Base-by-base conservation (phyloP, 2,329 filamentous ascomycete genomes). In the Alternaria alternata region DNA sequence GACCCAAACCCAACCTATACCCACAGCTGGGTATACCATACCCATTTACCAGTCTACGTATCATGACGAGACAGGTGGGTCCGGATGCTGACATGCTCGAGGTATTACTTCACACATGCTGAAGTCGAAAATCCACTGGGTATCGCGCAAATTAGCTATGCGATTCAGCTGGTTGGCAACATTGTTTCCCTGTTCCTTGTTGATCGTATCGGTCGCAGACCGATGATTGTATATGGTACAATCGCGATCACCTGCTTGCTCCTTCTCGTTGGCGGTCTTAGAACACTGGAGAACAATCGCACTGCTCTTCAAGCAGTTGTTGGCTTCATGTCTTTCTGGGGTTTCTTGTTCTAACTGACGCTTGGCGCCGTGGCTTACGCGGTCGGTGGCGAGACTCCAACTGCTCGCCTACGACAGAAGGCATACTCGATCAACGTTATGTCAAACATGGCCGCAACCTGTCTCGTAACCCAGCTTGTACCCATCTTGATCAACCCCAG, bases 361-460 rank as follows among this genome's bases (percentile, higher is more conserved):
- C 91, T 96, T 41, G 93, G 93, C 30, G 93, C 92, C 0, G 91
- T 95, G 7, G 92, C 90, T 77, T 96, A 94, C 80, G 93, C 91
- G 0, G 85, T 96, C 8, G 91, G 95, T 4, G 86, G 90, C 1
- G 92, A 96, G 76, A 78, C 96, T 30, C 92, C 91, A 0, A 91
- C 91, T 0, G 87, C 91, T 16, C 86, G 92, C 5, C 84, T 96
- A 36, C 90, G 93, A 74, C 92, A 93, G 80, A 96, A 96, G 83
- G 81, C 79, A 20, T 39, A 39, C 9, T 12, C 38, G 2, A 20
- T 20, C 38, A 20, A 39, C 20, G 67, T 79, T 26, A 74, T 75
- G 43, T 70, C 9, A 66, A 63, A 20, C 7, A 20, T 18, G 6
- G 32, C 12, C 6, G 32, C 32, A 16, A 1, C 12, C 12, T 34